phyloP scores from a whole-genome alignment of 2,329 filamentous ascomycete species.

The Pseudocercospora vitis region DNA sequence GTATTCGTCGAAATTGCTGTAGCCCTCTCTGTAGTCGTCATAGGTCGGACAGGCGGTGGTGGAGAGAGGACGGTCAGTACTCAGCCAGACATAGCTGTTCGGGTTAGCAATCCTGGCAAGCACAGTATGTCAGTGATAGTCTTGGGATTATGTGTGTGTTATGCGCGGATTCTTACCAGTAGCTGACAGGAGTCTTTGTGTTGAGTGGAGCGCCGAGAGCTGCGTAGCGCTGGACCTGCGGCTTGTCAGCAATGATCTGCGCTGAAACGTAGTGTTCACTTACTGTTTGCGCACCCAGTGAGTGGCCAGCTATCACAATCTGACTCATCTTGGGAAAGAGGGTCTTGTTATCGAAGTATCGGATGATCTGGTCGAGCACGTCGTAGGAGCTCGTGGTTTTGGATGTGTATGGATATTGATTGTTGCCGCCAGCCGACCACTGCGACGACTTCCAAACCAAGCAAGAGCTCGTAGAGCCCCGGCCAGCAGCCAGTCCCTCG shows the following conservation, averaged over 20 bases:
- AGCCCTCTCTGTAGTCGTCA: conserved; percentile 40
- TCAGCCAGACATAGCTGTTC: conserved; percentile 40
- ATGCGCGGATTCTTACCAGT: conserved; percentile 19
- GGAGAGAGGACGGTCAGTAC: conserved; percentile 34
- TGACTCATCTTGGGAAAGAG: conserved; percentile 41
- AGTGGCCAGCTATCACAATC: conserved; percentile 42
- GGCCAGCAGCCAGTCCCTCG: conserved; percentile 27
- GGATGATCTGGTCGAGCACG: conserved; percentile 39
- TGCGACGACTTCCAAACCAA: conserved; percentile 40
- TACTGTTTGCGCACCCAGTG: conserved; percentile 39
- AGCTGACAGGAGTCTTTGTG: conserved; percentile 32
- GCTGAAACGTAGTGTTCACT: background rate
- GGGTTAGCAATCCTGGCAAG: conserved; percentile 38
- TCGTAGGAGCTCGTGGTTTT: conserved; percentile 36
- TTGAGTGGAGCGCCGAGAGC: conserved; percentile 33
- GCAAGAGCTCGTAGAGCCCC: conserved; percentile 36
- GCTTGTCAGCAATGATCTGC: no score
- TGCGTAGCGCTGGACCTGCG: conserved; percentile 36
- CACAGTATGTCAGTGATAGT: background rate
- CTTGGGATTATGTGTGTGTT: background rate
- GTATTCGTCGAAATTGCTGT: conserved; percentile 36
- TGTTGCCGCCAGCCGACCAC: conserved; percentile 39
- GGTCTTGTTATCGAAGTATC: conserved; percentile 38
- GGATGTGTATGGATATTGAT: conserved; percentile 37
- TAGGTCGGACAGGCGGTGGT: conserved; percentile 35